These are phyloP conservation scores for Cairneyella variabilis DNA, from an alignment of 495 filamentous ascomycete genomes.

Conservation along the genomic window DNA sequence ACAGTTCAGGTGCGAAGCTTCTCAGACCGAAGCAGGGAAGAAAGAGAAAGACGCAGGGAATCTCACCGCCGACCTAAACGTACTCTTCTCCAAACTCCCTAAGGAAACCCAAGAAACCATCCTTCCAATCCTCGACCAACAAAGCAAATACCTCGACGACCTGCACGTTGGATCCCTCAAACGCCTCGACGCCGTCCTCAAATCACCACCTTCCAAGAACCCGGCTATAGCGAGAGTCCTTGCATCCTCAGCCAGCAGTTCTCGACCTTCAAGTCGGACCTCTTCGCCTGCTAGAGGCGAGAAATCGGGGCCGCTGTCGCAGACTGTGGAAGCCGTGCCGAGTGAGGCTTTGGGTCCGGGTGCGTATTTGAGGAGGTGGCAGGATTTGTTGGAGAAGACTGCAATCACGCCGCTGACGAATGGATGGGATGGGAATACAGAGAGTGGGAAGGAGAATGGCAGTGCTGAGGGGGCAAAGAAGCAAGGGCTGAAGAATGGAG, in stretches of 20 bases:
- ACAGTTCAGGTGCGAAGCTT: slow-evolving; percentile 33
- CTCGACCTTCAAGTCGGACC: background rate
- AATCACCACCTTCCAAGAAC: slow-evolving; percentile 3
- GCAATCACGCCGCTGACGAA: slow-evolving; percentile 55
- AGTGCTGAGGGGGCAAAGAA: slow-evolving; percentile 43
- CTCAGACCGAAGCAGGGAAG: background rate
- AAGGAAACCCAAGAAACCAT: slow-evolving; percentile 31
- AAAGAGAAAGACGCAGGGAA: slow-evolving; percentile 33
- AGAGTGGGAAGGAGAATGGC: slow-evolving; percentile 47
- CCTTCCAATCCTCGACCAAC: slow-evolving; percentile 41
- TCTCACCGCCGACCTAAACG: slow-evolving; percentile 40
- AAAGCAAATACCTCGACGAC: slow-evolving; percentile 47
- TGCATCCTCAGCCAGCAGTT: slow-evolving; percentile 33
- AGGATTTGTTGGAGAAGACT: slow-evolving; percentile 55
- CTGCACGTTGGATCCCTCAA: slow-evolving; percentile 42
- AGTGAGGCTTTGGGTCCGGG: slow-evolving; percentile 50
- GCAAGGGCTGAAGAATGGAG: slow-evolving; percentile 44
- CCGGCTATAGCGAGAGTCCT: slow-evolving; percentile 12
- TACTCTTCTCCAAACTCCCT: slow-evolving; percentile 42
- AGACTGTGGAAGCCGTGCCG: slow-evolving; percentile 1
- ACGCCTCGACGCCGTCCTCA: slow-evolving; percentile 9
- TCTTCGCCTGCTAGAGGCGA: slow-evolving; percentile 4
- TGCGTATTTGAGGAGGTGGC: slow-evolving; percentile 60
- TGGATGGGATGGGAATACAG: slow-evolving; percentile 31
- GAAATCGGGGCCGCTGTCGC: slow-evolving; percentile 23